A percentile compares a stretch with the other conserved stretches of the same genome.
Evolutionary conservation across 2,329 filamentous ascomycete genomes (phyloP).

Genomic region (Colletotrichum karsti): DNA sequence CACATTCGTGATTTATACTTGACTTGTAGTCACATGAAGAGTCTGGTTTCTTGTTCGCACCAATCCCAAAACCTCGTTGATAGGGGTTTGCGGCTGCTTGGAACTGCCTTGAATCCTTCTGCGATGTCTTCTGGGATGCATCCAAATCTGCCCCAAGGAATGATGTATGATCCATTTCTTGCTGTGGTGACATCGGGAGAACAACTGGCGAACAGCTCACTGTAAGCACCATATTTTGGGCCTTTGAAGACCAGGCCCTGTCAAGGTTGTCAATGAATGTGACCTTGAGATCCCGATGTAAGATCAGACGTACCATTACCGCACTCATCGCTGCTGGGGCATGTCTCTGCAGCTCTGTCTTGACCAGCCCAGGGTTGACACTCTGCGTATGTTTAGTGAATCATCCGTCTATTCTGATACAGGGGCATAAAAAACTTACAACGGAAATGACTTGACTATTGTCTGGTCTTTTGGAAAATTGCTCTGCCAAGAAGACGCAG

Average conservation of each 20-base stretch:
- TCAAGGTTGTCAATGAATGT: not conserved
- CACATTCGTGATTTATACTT: too few relatives aligned
- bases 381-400: conserved; percentile 19
- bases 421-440: not conserved
- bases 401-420: not conserved
- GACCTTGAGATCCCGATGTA: not conserved
- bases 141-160: not conserved
- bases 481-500: conserved; percentile 38
- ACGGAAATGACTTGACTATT: conserved; percentile 30
- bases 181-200: conserved; percentile 51
- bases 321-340: conserved; percentile 33
- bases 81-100: not conserved
- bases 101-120: not conserved
- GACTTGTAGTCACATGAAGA: too few relatives aligned
- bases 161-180: conserved; percentile 36
- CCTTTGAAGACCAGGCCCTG: not conserved
- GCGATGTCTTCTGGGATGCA: not conserved
- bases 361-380: conserved; percentile 49
- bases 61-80: not conserved
- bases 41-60: not conserved
- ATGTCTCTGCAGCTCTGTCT: conserved; percentile 42
- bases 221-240: conserved; percentile 50
- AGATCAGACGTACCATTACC: not conserved
- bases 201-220: conserved; percentile 54
- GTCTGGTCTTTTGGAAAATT: conserved; percentile 37